Percentiles rank a stretch among this genome's conserved stretches.
phyloP scores from a whole-genome alignment of 2,329 filamentous ascomycete species.

The Onygenales sp. region DNA sequence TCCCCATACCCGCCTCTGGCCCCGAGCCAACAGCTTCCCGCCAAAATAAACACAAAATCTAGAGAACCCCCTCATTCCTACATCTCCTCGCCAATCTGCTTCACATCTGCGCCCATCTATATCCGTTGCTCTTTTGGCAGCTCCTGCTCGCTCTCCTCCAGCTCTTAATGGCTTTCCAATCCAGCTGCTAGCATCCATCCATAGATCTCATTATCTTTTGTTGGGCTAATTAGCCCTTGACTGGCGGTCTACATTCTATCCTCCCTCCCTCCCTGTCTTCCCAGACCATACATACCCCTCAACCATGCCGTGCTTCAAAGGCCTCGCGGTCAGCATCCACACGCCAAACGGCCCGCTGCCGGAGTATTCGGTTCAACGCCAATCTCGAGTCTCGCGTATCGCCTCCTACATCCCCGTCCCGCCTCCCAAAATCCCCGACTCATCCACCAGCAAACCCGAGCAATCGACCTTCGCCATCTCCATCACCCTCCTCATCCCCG shows the following conservation, averaged over 20 bases:
- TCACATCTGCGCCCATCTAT: too few relatives aligned
- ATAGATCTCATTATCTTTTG: too few relatives aligned
- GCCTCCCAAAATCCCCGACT: slow-evolving; percentile 65
- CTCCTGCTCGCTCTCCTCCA: too few relatives aligned
- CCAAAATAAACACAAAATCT: too few relatives aligned
- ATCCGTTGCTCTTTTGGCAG: too few relatives aligned
- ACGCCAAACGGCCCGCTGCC: slow-evolving; percentile 68
- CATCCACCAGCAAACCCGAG: slow-evolving; percentile 66
- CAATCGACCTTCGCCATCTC: slow-evolving; percentile 96
- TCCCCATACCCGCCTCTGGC: too few relatives aligned
- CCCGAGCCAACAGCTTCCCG: too few relatives aligned
- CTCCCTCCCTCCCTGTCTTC: not conserved
- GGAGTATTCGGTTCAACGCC: slow-evolving; percentile 91
- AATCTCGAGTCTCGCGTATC: slow-evolving; percentile 83
- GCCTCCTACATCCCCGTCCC: slow-evolving; percentile 96
- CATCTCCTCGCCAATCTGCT: too few relatives aligned
- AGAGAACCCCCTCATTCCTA: too few relatives aligned
- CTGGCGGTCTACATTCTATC: not conserved
- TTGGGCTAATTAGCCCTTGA: too few relatives aligned
- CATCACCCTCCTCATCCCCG: slow-evolving; percentile 85
- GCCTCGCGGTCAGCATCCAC: slow-evolving; percentile 96
- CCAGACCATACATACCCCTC: not conserved
- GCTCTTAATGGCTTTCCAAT: too few relatives aligned
- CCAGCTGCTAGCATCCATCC: too few relatives aligned
- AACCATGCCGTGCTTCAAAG: slow-evolving; percentile 92